phyloP scores from a whole-genome alignment of 306 rosid species.

The Cotoneaster glaucophyllus region DNA sequence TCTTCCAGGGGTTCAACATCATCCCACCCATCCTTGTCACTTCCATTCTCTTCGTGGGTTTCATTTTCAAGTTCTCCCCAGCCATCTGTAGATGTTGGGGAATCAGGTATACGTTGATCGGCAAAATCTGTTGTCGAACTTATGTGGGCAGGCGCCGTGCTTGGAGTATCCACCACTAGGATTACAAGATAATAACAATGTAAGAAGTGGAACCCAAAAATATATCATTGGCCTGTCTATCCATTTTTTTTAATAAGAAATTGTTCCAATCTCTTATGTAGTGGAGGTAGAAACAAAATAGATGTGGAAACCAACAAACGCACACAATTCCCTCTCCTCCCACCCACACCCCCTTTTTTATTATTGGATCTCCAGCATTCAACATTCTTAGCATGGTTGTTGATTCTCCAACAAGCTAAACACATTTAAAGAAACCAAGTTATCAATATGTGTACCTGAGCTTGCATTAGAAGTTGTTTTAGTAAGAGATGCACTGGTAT shows the following conservation, averaged over 20 bases:
- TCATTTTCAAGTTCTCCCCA: slow-evolving; percentile 99
- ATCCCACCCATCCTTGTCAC: slow-evolving; percentile 94
- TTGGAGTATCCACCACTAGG: slow-evolving; percentile 56
- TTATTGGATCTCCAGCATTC: neutral
- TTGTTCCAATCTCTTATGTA: neutral
- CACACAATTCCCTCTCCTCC: neutral
- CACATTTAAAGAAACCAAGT: neutral
- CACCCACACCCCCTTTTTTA: neutral
- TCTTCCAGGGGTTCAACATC: slow-evolving; percentile 89
- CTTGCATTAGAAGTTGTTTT: slow-evolving; percentile 54
- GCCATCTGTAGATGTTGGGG: slow-evolving; percentile 94
- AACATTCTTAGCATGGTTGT: neutral
- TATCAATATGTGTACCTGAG: slow-evolving; percentile 46
- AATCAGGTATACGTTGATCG: slow-evolving; percentile 54
- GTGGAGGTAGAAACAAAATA: neutral
- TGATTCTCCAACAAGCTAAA: neutral
- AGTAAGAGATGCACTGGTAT: slow-evolving; percentile 40
- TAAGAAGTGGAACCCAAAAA: neutral
- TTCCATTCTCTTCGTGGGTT: slow-evolving; percentile 51
- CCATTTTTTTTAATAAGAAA: neutral
- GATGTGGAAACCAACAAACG: neutral
- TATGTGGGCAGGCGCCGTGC: slow-evolving; percentile 49
- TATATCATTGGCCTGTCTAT: neutral
- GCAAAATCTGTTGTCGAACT: slow-evolving; percentile 61
- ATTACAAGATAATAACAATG: slow-evolving; percentile 19